phyloP scores from a whole-genome alignment of 495 filamentous ascomycete genomes.

The Hypoxylon fuscum region DNA sequence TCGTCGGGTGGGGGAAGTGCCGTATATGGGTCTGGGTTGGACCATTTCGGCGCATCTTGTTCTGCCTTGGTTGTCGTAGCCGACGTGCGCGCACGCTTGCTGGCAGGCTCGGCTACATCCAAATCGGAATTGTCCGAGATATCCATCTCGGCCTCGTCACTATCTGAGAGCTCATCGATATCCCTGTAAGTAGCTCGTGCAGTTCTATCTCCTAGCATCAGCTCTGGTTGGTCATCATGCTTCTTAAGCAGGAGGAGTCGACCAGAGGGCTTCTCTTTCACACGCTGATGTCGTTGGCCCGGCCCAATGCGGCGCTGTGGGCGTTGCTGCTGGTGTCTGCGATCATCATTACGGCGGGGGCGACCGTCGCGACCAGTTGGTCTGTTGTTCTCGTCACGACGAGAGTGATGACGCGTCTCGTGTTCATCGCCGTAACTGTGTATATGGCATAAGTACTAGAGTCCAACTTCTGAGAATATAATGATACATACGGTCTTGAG shows the following conservation, averaged over 20 bases:
- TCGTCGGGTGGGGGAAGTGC: slow-evolving; percentile 75
- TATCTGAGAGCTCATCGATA: slow-evolving; percentile 72
- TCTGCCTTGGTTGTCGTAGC: slow-evolving; percentile 47
- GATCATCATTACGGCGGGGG: slow-evolving; percentile 28
- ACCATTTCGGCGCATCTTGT: slow-evolving; percentile 76
- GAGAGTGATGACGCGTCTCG: slow-evolving; percentile 13
- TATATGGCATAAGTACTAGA: slow-evolving; percentile 14
- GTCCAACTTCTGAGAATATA: slow-evolving; percentile 22
- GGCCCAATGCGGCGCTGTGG: neutral
- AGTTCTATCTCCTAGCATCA: slow-evolving; percentile 48
- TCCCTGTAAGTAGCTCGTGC: slow-evolving; percentile 54
- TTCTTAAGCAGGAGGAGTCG: slow-evolving; percentile 51
- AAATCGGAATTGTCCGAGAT: slow-evolving; percentile 59
- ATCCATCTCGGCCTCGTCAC: slow-evolving; percentile 78
- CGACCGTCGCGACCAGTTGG: slow-evolving; percentile 16
- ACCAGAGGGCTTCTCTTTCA: slow-evolving; percentile 42
- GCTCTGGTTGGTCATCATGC: slow-evolving; percentile 44
- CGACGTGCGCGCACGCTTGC: slow-evolving; percentile 55
- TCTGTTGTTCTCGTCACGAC: slow-evolving; percentile 22
- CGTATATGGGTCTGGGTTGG: slow-evolving; percentile 92
- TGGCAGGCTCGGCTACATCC: slow-evolving; percentile 57
- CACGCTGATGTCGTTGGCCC: neutral
- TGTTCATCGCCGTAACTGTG: slow-evolving; percentile 22
- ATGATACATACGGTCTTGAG: slow-evolving; percentile 27
- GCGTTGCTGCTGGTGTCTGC: slow-evolving; percentile 12